Percentiles rank a stretch among this genome's conserved stretches.
These are phyloP conservation scores for Lepiota venenata DNA, from an alignment of 768 basidiomycete genomes.

Conservation along the genomic window DNA sequence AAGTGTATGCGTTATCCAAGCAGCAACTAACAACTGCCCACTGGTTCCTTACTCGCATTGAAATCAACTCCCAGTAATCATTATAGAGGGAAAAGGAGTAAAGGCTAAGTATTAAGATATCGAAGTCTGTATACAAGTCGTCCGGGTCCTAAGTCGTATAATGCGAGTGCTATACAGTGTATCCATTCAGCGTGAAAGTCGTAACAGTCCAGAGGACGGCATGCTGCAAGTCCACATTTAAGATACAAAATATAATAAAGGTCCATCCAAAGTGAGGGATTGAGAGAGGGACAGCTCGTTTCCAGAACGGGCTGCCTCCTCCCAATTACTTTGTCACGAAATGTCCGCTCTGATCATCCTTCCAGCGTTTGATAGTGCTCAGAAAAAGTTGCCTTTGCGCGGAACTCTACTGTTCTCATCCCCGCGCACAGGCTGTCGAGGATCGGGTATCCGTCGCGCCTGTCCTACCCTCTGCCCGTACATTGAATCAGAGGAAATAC, in stretches of 20 bases:
- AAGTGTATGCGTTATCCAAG: too few species aligned
- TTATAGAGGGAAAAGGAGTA: too few species aligned
- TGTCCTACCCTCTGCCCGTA: constrained; percentile 69
- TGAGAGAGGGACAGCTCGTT: constrained; percentile 13
- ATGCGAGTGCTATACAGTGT: too few species aligned
- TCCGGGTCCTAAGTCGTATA: too few species aligned
- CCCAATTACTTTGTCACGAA: constrained; percentile 15
- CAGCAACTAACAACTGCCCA: too few species aligned
- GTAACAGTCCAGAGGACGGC: too few species aligned
- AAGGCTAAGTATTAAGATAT: too few species aligned
- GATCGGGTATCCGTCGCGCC: constrained; percentile 56
- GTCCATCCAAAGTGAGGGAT: not conserved
- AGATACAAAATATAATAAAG: not conserved
- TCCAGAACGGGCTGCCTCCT: constrained; percentile 24
- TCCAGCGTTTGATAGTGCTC: constrained; percentile 30
- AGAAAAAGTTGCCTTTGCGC: constrained; percentile 44
- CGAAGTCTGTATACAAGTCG: too few species aligned
- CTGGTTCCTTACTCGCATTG: too few species aligned
- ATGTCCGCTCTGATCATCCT: constrained; percentile 7
- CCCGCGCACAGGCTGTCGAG: constrained; percentile 53
- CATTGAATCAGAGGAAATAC: constrained; percentile 51
- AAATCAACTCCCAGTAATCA: too few species aligned
- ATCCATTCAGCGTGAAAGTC: too few species aligned
- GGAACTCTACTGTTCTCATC: constrained; percentile 12
- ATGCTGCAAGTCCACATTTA: too few species aligned